Evolutionary conservation across 208 protist species (phyloP), one percentile per base, ranked within the genome.

Genomic region (Crithidia bombi): DNA sequence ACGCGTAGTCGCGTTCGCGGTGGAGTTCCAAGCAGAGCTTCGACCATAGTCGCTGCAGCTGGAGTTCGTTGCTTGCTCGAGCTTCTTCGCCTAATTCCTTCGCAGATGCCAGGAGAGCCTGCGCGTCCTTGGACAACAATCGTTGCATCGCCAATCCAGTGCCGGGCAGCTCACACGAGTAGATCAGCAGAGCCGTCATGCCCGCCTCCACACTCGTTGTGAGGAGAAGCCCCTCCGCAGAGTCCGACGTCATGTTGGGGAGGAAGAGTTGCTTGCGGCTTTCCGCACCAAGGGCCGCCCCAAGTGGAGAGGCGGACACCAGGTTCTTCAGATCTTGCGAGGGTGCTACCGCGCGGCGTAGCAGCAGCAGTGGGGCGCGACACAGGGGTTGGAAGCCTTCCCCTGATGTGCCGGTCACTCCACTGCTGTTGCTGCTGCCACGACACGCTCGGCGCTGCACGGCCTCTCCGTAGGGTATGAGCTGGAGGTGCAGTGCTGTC

Each of bases 261-360:
- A 72, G 49, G 52, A 93, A 79, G 30, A 93, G 81, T 17, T 83
- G 70, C 71, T 93, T 93, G 21, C 89, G 61, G 32, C 82, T 81
- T 32, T 93, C 87, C 5, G 78, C 41, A 12, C 75, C 75, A 17
- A 93, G 70, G 15, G 73, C 69, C 19, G 69, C 74, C 2, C 87
- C 84, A 33, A 93, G 68, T 15, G 71, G 77, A 43, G 87, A 87
- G 55, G 78, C 82, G 2, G 76, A 52, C 5, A 93, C 51, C n/a
- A 89, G 50, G 65, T 89, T 89, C 59, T 89, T 90, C 15, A 93
- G 64, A 23, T 78, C 76, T 55, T 90, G 87, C 25, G 72, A 85
- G 10, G 79, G 63, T 14, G 73, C 57, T 54, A 90, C 82, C 7
- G 70, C 50, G 15, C 79, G 52, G 2, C 81, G 74, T 38, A 90